These are phyloP conservation scores for Aspergillus hancockii DNA, from an alignment of 495 filamentous ascomycete genomes.

Conservation along the genomic window DNA sequence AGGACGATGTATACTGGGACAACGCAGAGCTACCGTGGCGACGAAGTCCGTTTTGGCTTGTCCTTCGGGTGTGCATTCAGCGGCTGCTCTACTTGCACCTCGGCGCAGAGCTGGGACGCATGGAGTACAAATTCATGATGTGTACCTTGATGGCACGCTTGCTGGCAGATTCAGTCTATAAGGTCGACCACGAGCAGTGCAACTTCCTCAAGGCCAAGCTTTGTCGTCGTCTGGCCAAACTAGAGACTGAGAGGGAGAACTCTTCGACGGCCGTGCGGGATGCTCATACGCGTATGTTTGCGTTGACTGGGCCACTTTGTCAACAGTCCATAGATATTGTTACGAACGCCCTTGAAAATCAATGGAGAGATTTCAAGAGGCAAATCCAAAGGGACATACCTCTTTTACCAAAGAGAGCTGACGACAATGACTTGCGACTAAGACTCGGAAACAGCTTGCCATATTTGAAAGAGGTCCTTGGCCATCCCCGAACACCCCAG, in stretches of 20 bases:
- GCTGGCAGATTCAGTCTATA: constrained; percentile 35
- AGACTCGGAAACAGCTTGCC: constrained; percentile 46
- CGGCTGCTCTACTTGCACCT: constrained; percentile 46
- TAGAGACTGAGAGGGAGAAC: constrained; percentile 43
- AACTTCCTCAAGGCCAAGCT: constrained; percentile 55
- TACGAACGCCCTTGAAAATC: constrained; percentile 6
- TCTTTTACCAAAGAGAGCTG: constrained; percentile 37
- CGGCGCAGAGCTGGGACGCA: constrained; percentile 47
- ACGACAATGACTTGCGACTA: constrained; percentile 29
- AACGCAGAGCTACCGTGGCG: constrained; percentile 56
- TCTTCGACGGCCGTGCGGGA: not conserved
- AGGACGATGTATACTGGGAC: constrained; percentile 56
- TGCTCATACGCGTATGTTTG: constrained; percentile 23
- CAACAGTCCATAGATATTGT: constrained; percentile 26
- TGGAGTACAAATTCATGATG: constrained; percentile 60
- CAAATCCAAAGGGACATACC: constrained; percentile 31
- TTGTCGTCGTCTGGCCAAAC: constrained; percentile 60
- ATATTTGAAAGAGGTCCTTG: constrained; percentile 34
- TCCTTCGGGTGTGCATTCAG: constrained; percentile 55
- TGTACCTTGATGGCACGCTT: constrained; percentile 44
- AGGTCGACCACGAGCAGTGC: constrained; percentile 28
- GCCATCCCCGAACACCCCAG: not conserved
- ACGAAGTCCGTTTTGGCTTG: constrained; percentile 57
- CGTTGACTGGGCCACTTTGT: constrained; percentile 22
- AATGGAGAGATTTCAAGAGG: constrained; percentile 37